Evolutionary conservation across 148 eudicot species (phyloP).

Genomic region (Chenopodium formosanum): DNA sequence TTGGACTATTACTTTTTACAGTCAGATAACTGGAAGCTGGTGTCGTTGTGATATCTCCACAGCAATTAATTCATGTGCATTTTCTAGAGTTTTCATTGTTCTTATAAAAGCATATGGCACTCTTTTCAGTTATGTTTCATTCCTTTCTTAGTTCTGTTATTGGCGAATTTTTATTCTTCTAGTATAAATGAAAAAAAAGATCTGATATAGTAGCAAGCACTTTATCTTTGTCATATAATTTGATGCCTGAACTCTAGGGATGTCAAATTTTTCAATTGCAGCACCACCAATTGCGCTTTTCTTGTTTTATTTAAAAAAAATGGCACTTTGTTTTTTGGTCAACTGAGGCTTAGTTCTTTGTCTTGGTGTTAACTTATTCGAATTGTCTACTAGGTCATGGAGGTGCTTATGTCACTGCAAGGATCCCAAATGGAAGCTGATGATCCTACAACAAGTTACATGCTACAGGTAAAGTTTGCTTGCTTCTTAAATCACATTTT

Average conservation of each 20-base stretch:
- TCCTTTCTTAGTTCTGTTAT: not conserved
- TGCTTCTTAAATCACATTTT: not conserved
- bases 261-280: not conserved
- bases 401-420: conserved; percentile 94
- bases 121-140: not conserved
- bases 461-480: conserved; percentile 69
- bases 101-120: not conserved
- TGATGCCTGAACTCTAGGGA: too few relatives aligned
- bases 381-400: conserved; percentile 74
- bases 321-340: not conserved
- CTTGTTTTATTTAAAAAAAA: not conserved
- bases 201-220: not conserved
- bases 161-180: too few relatives aligned
- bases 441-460: conserved; percentile 94
- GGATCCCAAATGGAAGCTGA: conserved; percentile 96
- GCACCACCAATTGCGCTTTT: not conserved
- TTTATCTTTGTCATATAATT: too few relatives aligned
- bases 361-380: not conserved
- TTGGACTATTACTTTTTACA: not conserved
- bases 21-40: not conserved
- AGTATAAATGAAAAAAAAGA: too few relatives aligned
- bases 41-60: not conserved
- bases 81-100: not conserved
- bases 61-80: not conserved
- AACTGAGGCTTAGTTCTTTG: not conserved